Evolutionary conservation across 2,329 filamentous ascomycete genomes (phyloP).

Genomic region (Magnaporthiopsis incrustans): DNA sequence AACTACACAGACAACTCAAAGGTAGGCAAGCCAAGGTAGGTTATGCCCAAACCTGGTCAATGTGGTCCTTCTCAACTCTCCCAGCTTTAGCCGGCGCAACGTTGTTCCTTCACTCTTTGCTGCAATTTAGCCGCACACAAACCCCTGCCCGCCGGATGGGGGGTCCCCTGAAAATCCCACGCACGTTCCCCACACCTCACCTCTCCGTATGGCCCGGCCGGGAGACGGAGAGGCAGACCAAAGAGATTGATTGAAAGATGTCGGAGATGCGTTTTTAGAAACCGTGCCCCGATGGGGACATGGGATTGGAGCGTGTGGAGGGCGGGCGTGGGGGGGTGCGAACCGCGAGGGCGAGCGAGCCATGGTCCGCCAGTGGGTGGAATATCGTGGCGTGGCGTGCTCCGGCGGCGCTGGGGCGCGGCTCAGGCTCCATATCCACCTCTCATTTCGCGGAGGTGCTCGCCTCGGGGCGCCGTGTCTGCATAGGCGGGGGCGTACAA

Average conservation of each 20-base stretch:
- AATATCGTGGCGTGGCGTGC: not conserved
- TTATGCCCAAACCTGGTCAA: too few relatives aligned
- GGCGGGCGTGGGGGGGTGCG: not conserved
- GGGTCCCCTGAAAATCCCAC: not conserved
- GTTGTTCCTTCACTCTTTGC: not conserved
- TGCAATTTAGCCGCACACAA: not conserved
- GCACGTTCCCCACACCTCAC: not conserved
- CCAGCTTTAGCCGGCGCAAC: not conserved
- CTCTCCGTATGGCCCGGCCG: too few relatives aligned
- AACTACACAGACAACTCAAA: too few relatives aligned
- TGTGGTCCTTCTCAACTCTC: too few relatives aligned
- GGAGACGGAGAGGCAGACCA: too few relatives aligned
- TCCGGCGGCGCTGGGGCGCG: too few relatives aligned
- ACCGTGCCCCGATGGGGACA: too few relatives aligned
- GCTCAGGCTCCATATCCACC: not conserved
- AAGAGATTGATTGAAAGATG: too few relatives aligned
- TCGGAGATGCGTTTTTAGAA: too few relatives aligned
- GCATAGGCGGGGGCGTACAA: not conserved
- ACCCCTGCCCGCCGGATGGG: not conserved
- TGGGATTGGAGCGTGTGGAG: not conserved
- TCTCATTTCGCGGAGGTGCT: not conserved
- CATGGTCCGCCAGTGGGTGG: too few relatives aligned
- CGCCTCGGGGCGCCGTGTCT: not conserved
- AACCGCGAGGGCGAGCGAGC: not conserved
- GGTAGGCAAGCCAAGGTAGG: too few relatives aligned